A percentile compares a stretch with the other conserved stretches of the same genome.
Evolutionary conservation across 2,329 filamentous ascomycete species (phyloP).

Genomic region (Dothistroma septosporum): DNA sequence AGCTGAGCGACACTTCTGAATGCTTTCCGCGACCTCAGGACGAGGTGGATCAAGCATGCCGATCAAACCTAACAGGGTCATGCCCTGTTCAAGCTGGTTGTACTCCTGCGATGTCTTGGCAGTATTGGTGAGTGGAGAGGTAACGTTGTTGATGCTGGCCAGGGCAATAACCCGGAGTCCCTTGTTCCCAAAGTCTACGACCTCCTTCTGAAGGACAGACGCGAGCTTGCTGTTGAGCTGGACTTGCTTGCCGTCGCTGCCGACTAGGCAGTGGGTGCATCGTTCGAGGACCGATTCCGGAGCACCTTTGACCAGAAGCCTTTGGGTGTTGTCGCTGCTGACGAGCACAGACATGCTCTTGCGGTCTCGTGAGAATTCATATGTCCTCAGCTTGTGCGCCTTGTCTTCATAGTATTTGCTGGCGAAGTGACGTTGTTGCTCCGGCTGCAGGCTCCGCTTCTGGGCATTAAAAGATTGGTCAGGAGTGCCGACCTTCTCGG

Average conservation of each 20-base stretch:
- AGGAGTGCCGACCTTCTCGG: conserved; percentile 89
- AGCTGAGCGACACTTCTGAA: conserved; percentile 82
- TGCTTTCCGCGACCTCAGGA: conserved; percentile 80
- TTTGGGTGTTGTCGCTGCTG: conserved; percentile 63
- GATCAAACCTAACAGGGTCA: conserved; percentile 90
- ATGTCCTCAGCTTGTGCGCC: conserved; percentile 74
- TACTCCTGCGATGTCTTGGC: conserved; percentile 85
- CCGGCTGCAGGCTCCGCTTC: conserved; percentile 45
- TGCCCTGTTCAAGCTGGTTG: conserved; percentile 79
- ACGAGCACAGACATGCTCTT: conserved; percentile 99
- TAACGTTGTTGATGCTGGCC: conserved; percentile 74
- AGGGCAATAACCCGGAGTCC: conserved; percentile 93
- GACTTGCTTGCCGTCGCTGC: conserved; percentile 72
- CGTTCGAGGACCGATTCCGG: conserved; percentile 92
- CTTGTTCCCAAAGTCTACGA: conserved; percentile 84
- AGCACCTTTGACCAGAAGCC: conserved; percentile 91
- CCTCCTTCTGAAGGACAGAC: conserved; percentile 69
- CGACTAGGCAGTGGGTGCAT: conserved; percentile 76
- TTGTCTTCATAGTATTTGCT: conserved; percentile 80
- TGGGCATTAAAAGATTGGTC: conserved; percentile 57
- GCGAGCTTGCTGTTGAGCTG: conserved; percentile 65
- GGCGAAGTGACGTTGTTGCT: conserved; percentile 70
- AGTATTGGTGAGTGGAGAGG: conserved; percentile 59
- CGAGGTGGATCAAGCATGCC: conserved; percentile 97
- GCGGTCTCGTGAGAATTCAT: conserved; percentile 93